Base-by-base conservation (phyloP, 495 filamentous ascomycete species). In the Penicillium parvum region DNA sequence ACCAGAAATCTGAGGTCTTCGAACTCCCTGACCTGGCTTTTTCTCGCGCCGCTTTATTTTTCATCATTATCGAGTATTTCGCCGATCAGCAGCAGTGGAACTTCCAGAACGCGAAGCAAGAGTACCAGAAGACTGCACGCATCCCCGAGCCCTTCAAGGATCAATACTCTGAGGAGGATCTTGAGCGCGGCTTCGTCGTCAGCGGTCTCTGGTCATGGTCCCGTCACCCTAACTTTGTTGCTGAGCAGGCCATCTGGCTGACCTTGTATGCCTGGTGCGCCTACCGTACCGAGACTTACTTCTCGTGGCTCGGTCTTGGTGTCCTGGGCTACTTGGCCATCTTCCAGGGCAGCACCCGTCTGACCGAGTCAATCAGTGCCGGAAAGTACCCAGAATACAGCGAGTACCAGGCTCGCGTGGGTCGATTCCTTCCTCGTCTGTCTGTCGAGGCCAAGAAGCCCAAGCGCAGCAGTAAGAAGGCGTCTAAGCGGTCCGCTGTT, bases 61-160 rank as follows among this genome's bases (percentile, higher is more conserved):
- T 91, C 25, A 72, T 97, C 4, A 52, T 88, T 7, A 68, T 85
- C 36, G 87, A 92, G 52, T 83, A 71, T 63, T 76, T 94, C 55
- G 88, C 90, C 55, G 94, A 99, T 58, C 81, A 91, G 48, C 88
- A 96, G 59, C 91, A 96, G 63, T 99, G 94, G 94, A 74, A 77
- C 43, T 99, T 78, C 75, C 90, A 97, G 45, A 55, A 58, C 10
- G 92, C 91, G 12, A 96, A 96, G 68, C 69, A 76, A 19, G 45
- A 73, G 15, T 96, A 95, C 68, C 75, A 77, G 45, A 65, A 75
- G 33, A 83, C 78, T 4, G 87, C 81, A 32, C 84, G 85, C 58
- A 78, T 90, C 8, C 75, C 87, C 7, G 62, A 61, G 5, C 43
- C 49, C 9, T 65, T 58, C 55, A 70, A 72, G 58, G 60, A 57